A percentile compares a stretch with the other conserved stretches of the same genome.
These are phyloP conservation scores for Nectriaceae sp. DNA, from an alignment of 2,329 filamentous ascomycete species.

Conservation along the genomic window DNA sequence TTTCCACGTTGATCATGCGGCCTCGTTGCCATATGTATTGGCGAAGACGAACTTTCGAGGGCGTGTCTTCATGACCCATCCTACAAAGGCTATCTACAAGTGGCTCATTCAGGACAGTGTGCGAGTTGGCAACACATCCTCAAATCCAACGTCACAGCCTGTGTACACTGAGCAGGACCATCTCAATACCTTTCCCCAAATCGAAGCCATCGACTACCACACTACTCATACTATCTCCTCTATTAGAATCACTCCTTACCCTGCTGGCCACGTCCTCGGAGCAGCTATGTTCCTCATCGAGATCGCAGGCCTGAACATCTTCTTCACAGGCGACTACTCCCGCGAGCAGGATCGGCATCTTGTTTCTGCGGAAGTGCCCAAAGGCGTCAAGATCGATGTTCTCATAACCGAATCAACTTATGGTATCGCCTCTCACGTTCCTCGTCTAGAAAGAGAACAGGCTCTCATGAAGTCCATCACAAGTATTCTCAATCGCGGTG, in stretches of 20 bases:
- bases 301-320: slow-evolving; percentile 93
- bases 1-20: slow-evolving; percentile 99
- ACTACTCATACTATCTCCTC: slow-evolving; percentile 97
- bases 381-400: slow-evolving; percentile 88
- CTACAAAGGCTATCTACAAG: slow-evolving; percentile 99
- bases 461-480: slow-evolving; percentile 96
- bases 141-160: slow-evolving; percentile 66
- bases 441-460: slow-evolving; percentile 86
- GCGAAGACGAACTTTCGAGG: slow-evolving; percentile 98
- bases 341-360: slow-evolving; percentile 94
- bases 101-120: slow-evolving; percentile 98
- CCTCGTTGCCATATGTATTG: slow-evolving; percentile 94
- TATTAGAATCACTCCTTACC: slow-evolving; percentile 94
- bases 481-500: slow-evolving; percentile 84
- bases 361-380: slow-evolving; percentile 88
- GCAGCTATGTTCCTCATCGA: slow-evolving; percentile 98
- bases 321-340: slow-evolving; percentile 98
- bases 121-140: slow-evolving; percentile 75
- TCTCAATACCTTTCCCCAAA: slow-evolving; percentile 87
- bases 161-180: slow-evolving; percentile 97
- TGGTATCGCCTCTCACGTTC: slow-evolving; percentile 91
- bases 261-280: slow-evolving; percentile 95
- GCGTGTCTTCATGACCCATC: slow-evolving; percentile 98
- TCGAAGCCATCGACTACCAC: slow-evolving; percentile 97
- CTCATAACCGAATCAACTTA: slow-evolving; percentile 98